These are phyloP conservation scores for Podospora bellae-mahoneyi DNA, from an alignment of 495 filamentous ascomycete genomes.

Conservation along the genomic window DNA sequence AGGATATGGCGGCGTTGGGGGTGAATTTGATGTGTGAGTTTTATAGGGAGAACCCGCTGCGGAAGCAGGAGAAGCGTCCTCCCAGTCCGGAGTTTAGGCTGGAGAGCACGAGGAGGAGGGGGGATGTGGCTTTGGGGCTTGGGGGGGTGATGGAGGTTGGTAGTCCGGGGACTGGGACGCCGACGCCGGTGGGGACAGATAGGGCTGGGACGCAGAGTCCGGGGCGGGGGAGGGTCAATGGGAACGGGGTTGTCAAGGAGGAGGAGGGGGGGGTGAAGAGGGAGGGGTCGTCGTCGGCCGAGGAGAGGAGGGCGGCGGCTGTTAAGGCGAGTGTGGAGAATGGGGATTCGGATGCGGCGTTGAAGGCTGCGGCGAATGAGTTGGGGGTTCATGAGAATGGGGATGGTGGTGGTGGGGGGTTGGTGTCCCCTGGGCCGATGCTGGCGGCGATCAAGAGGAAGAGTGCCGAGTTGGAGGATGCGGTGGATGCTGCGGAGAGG, in stretches of 20 bases:
- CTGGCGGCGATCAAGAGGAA: conserved; percentile 30
- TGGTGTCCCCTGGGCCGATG: conserved; percentile 24
- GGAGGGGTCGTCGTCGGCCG: neutral
- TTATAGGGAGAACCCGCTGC: conserved; percentile 65
- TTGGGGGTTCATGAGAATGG: conserved; percentile 34
- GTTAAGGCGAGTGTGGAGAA: conserved; percentile 13
- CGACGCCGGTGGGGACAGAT: conserved; percentile 23
- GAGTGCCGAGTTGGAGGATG: conserved; percentile 28
- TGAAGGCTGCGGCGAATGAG: conserved; percentile 49
- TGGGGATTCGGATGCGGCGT: conserved; percentile 44
- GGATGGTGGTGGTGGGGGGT: conserved; percentile 20
- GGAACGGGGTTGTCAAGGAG: conserved; percentile 1
- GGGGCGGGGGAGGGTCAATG: neutral
- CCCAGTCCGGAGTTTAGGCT: conserved; percentile 45
- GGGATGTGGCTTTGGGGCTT: conserved; percentile 31
- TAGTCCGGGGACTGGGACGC: neutral
- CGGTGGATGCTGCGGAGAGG: conserved; percentile 26
- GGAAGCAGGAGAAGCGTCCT: conserved; percentile 42
- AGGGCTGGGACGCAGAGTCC: conserved; percentile 33
- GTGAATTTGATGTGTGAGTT: conserved; percentile 69
- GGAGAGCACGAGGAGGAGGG: conserved; percentile 45
- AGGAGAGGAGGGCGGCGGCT: neutral
- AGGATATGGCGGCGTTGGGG: conserved; percentile 58
- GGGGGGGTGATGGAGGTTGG: neutral
- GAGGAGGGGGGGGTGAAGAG: neutral